Evolutionary conservation across 23 red algal species (phyloP).

Genomic region (Gracilaria domingensis): DNA sequence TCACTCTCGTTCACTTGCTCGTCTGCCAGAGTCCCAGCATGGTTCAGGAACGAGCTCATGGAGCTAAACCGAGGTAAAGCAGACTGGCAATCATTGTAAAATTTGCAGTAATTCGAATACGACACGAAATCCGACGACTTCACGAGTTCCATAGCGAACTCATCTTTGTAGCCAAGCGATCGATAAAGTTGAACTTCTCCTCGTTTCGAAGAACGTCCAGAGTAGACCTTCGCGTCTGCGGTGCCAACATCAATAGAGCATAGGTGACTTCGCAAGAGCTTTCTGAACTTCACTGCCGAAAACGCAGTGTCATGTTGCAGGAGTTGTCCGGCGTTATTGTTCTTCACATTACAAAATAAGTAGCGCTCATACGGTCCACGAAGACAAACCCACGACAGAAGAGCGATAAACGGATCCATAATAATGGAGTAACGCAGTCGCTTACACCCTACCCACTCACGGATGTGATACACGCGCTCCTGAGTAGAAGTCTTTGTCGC

Average conservation of each 20-base stretch:
- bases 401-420: neutral
- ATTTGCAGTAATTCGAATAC: no score
- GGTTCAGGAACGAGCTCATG: no score
- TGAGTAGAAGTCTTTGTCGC: neutral
- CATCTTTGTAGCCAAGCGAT: neutral
- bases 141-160: no score
- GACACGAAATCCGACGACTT: no score
- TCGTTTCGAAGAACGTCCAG: constrained; percentile 34
- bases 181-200: constrained; percentile 30
- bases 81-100: no score
- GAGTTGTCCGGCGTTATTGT: neutral
- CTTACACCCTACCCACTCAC: neutral
- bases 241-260: neutral
- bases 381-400: neutral
- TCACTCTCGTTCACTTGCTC: no score
- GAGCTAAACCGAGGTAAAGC: no score
- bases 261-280: neutral
- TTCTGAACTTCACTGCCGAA: neutral
- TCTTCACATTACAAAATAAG: neutral
- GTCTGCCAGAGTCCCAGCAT: no score
- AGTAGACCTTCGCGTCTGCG: neutral
- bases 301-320: neutral
- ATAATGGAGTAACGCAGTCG: neutral
- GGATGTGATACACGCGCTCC: neutral
- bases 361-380: neutral